Percentiles rank a stretch among this genome's conserved stretches.
Evolutionary conservation across 768 basidiomycete genomes (phyloP).

Genomic region (Lentinula guzmanii): DNA sequence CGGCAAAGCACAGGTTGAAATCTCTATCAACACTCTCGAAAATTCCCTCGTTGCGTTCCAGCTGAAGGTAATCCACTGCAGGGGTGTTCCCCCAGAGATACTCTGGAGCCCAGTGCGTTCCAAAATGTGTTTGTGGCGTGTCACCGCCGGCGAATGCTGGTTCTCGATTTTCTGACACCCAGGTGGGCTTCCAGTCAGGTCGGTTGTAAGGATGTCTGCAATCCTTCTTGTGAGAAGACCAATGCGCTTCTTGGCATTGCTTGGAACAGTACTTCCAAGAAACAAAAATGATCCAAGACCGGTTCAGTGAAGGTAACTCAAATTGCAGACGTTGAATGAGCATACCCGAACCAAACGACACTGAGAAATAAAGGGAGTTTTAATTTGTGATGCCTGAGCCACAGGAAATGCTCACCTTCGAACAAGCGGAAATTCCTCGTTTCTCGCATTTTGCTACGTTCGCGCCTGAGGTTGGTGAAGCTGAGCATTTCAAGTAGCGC

Average conservation of each 20-base stretch:
- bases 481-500: not conserved
- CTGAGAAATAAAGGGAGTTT: not conserved
- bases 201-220: constrained; percentile 19
- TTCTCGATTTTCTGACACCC: constrained; percentile 14
- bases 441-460: not conserved
- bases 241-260: constrained; percentile 37
- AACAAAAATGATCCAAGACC: not conserved
- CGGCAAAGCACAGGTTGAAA: constrained; percentile 19
- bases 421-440: not conserved
- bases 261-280: constrained; percentile 33
- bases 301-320: not conserved
- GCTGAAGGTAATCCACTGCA: constrained; percentile 21
- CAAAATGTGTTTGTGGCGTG: not conserved
- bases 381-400: not conserved
- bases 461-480: not conserved
- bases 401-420: not conserved
- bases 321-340: not conserved
- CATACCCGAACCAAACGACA: not conserved
- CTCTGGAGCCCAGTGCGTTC: constrained; percentile 2
- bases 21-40: constrained; percentile 12
- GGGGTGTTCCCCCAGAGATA: constrained; percentile 26
- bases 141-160: constrained; percentile 14
- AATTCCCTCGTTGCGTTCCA: constrained; percentile 20
- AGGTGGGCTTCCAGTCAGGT: constrained; percentile 17
- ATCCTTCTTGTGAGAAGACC: constrained; percentile 31